Evolutionary conservation across 2,329 filamentous ascomycete genomes (phyloP), one percentile per base, ranked within the genome.

Genomic region (Aspergillus tubingensis): DNA sequence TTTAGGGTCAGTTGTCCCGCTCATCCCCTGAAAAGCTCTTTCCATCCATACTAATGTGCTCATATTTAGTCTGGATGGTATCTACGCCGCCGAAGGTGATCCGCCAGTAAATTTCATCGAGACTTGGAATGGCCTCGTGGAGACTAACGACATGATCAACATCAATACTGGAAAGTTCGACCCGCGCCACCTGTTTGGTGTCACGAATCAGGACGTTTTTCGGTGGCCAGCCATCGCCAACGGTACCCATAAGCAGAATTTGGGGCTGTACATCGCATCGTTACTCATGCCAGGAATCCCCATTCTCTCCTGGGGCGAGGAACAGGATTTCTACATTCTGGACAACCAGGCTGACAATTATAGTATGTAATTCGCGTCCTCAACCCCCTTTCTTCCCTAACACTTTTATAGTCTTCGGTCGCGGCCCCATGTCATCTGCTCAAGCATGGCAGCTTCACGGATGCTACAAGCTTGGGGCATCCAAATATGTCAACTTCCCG

Each of bases 171-270:
- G 53, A 25, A 70, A 82, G 50, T 85, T 86, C 61, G 86, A 88
- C 66, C 86, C 86, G 3, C 81, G 86, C 2, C 85, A 88, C 68
- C 81, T 88, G 79, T 88, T 83, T 67, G 86, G 86, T 51, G 81
- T 82, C 2, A 86, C 85, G 10, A 88, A 88, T 68, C 86, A 88
- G 72, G 86, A 88, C 68, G 84, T 88, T 5, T 85, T 88, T 65
- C 79, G 85, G 39, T 88, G 86, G 85, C 85, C 85, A 3, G 80
- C 83, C 7, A 76, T 88, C n/a, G 74, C 76, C 30, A 80, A 85
- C 59, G 85, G 86, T 4, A 82, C 82, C 0, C 77, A 86, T 64
- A 79, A 82, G 44, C 82, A 85, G 68, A 72, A 87, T 10, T 72
- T 87, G 5, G 85, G 80, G 5, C 76, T 83, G 17, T 87, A 85